Evolutionary conservation across 371 early-diverging fungal species (phyloP).

Genomic region (Lichtheimia hyalospora): DNA sequence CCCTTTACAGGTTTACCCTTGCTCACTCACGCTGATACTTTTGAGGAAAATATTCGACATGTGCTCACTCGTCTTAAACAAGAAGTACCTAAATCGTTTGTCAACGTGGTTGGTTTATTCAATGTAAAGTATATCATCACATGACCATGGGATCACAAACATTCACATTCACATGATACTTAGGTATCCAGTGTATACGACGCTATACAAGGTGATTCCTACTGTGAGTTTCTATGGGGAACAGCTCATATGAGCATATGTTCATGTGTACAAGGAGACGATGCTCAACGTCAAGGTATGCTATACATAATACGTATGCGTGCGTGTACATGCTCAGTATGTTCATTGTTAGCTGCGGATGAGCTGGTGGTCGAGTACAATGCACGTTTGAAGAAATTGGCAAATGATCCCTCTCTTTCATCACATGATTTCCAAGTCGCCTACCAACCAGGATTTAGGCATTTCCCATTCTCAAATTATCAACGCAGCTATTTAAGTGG

Average conservation of each 20-base stretch:
- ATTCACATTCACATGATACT: neutral
- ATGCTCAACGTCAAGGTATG: conserved; percentile 49
- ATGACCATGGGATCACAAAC: neutral
- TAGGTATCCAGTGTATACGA: conserved; percentile 59
- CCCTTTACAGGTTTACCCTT: conserved; percentile 33
- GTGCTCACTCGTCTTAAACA: conserved; percentile 37
- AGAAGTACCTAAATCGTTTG: conserved; percentile 52
- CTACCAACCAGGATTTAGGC: conserved; percentile 61
- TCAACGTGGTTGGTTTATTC: conserved; percentile 60
- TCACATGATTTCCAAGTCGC: conserved; percentile 52
- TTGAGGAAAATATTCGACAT: conserved; percentile 41
- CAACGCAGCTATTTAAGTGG: conserved; percentile 62
- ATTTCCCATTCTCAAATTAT: conserved; percentile 53
- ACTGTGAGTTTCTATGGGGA: conserved; percentile 57
- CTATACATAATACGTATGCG: neutral
- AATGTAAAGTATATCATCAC: conserved; percentile 38
- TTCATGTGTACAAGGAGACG: conserved; percentile 51
- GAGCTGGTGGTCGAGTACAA: conserved; percentile 57
- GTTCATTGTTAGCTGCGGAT: conserved; percentile 49
- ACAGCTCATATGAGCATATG: conserved; percentile 52
- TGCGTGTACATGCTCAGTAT: neutral
- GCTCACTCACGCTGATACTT: conserved; percentile 49
- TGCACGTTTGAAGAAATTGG: conserved; percentile 48
- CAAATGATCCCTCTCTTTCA: conserved; percentile 36
- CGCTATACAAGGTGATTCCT: conserved; percentile 54